Evolutionary conservation across 345 rosid species (phyloP).

Genomic region (Combretum micranthum): DNA sequence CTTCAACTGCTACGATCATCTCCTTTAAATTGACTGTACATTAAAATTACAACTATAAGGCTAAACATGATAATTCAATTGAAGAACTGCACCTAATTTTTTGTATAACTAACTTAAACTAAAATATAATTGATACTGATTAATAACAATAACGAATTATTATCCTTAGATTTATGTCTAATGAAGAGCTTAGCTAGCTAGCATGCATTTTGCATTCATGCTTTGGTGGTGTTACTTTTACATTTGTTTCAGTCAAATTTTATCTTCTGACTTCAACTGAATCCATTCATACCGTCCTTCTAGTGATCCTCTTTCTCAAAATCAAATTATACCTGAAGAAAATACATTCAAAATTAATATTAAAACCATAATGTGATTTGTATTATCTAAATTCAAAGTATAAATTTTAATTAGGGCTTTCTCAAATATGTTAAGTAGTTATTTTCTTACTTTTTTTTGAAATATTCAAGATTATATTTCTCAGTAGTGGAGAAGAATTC

Average conservation of each 20-base stretch:
- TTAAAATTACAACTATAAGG: too few relatives aligned
- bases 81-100: too few relatives aligned
- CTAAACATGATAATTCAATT: too few relatives aligned
- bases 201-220: not conserved
- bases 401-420: not conserved
- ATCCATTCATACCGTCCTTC: conserved; percentile 41
- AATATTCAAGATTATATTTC: conserved; percentile 31
- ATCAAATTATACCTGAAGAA: conserved; percentile 53
- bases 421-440: not conserved
- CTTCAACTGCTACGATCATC: too few relatives aligned
- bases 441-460: conserved; percentile 49
- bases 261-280: conserved; percentile 4
- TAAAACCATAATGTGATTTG: not conserved
- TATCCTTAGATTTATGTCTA: too few relatives aligned
- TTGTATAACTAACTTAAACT: too few relatives aligned
- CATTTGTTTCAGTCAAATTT: not conserved
- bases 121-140: too few relatives aligned
- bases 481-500: conserved; percentile 60
- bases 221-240: not conserved
- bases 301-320: conserved; percentile 47
- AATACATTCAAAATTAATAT: conserved; percentile 5
- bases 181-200: too few relatives aligned
- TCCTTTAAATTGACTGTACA: too few relatives aligned
- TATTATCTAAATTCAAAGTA: not conserved
- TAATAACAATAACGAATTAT: too few relatives aligned